Evolutionary conservation across 257 asterid species (phyloP).

Genomic region (Prunella vulgaris): DNA sequence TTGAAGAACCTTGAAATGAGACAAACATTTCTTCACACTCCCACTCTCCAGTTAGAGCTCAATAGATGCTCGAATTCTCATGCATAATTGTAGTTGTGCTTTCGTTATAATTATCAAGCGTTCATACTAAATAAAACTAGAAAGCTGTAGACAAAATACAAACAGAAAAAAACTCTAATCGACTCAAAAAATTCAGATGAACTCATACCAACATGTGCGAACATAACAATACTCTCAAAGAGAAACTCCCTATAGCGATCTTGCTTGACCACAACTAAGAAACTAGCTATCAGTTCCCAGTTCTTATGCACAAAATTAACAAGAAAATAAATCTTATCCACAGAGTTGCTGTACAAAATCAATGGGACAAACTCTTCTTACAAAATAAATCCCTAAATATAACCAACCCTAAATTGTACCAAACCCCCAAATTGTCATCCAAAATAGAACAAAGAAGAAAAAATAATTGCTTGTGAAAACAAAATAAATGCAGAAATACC

Average conservation of each 20-base stretch:
- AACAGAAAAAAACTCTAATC: neutral
- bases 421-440: neutral
- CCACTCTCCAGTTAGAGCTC: conserved; percentile 6
- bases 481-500: conserved; percentile 32
- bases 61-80: neutral
- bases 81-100: neutral
- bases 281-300: neutral
- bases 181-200: neutral
- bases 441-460: neutral
- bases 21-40: neutral
- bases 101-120: neutral
- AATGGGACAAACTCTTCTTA: neutral
- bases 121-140: neutral
- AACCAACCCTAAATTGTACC: neutral
- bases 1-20: neutral
- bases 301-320: neutral
- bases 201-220: neutral
- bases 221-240: neutral
- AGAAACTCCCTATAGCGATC: neutral
- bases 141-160: neutral
- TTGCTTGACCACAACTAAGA: neutral
- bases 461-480: neutral
- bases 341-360: neutral
- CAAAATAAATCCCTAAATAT: too few species aligned
- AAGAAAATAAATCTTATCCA: neutral